A percentile compares a stretch with the other conserved stretches of the same genome.
These are phyloP conservation scores for Letharia columbiana DNA, from an alignment of 495 filamentous ascomycete species.

Conservation along the genomic window DNA sequence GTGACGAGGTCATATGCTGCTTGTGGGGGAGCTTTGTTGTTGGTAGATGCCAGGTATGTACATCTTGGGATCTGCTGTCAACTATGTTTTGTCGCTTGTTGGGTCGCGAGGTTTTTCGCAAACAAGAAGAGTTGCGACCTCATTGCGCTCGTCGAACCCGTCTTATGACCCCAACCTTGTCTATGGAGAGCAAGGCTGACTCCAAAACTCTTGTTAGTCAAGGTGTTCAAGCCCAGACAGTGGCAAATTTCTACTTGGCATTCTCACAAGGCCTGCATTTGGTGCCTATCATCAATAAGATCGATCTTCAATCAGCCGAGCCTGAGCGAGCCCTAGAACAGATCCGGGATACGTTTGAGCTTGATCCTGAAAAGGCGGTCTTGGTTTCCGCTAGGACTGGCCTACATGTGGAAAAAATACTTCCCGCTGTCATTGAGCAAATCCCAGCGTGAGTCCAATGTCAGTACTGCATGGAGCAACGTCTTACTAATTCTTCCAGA, in stretches of 20 bases:
- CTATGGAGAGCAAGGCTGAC: not conserved
- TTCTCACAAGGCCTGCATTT: constrained; percentile 83
- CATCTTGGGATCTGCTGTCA: not conserved
- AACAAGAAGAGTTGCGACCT: not conserved
- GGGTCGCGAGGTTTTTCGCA: not conserved
- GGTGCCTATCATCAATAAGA: constrained; percentile 92
- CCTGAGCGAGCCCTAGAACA: constrained; percentile 76
- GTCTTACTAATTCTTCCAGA: constrained; percentile 28
- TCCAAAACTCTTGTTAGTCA: constrained; percentile 38
- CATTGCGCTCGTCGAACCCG: not conserved
- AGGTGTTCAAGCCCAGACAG: constrained; percentile 88
- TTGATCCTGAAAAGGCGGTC: constrained; percentile 73
- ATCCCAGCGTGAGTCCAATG: constrained; percentile 55
- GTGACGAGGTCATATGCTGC: constrained; percentile 90
- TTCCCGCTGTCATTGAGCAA: constrained; percentile 77
- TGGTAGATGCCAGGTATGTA: constrained; percentile 63
- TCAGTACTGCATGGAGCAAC: not conserved
- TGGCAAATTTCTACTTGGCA: constrained; percentile 95
- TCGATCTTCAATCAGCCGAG: constrained; percentile 84
- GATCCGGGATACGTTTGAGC: constrained; percentile 74
- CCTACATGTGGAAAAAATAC: constrained; percentile 65
- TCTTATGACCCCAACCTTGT: not conserved
- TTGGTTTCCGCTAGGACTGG: constrained; percentile 92
- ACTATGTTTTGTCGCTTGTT: constrained; percentile 33
- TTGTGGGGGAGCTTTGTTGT: constrained; percentile 83